phyloP scores from a whole-genome alignment of 805 yeast species.

The Suhomyces emberorum region DNA sequence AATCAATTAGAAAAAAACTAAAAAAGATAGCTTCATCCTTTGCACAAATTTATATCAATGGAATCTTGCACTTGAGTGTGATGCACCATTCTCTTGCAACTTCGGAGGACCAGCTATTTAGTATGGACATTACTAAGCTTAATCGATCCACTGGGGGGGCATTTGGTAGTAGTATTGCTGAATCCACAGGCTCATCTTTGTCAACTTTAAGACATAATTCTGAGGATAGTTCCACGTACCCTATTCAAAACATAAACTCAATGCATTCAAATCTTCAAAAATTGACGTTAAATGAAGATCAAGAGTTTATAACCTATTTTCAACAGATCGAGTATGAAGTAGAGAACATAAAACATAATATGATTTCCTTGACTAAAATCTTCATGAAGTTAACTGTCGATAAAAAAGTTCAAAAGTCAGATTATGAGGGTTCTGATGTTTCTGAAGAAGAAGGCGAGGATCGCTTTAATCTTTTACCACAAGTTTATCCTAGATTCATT shows the following conservation, averaged over 20 bases:
- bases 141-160: slow-evolving; percentile 6
- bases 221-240: slow-evolving; percentile 1
- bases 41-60: slow-evolving; percentile 63
- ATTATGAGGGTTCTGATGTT: slow-evolving; percentile 38
- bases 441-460: slow-evolving; percentile 33
- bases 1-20: slow-evolving; percentile 46
- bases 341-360: slow-evolving; percentile 30
- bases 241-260: slow-evolving; percentile 1
- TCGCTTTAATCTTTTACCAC: slow-evolving; percentile 48
- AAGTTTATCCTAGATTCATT: slow-evolving; percentile 66
- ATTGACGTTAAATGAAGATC: slow-evolving; percentile 5
- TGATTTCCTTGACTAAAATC: slow-evolving; percentile 26
- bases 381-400: slow-evolving; percentile 31
- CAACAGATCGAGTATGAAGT: slow-evolving; percentile 40
- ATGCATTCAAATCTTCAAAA: slow-evolving; percentile 1
- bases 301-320: slow-evolving; percentile 24
- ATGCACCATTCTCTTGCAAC: slow-evolving; percentile 29
- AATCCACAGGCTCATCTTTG: slow-evolving; percentile 6
- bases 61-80: slow-evolving; percentile 54
- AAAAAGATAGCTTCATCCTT: slow-evolving; percentile 52
- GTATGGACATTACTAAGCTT: slow-evolving; percentile 21
- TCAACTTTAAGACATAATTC: slow-evolving; percentile 7
- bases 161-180: not conserved
- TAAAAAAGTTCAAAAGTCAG: slow-evolving; percentile 28
- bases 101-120: slow-evolving; percentile 26